Base-by-base conservation (phyloP, 1,139 yeast species). In the Debaryomyces subglobosus region DNA sequence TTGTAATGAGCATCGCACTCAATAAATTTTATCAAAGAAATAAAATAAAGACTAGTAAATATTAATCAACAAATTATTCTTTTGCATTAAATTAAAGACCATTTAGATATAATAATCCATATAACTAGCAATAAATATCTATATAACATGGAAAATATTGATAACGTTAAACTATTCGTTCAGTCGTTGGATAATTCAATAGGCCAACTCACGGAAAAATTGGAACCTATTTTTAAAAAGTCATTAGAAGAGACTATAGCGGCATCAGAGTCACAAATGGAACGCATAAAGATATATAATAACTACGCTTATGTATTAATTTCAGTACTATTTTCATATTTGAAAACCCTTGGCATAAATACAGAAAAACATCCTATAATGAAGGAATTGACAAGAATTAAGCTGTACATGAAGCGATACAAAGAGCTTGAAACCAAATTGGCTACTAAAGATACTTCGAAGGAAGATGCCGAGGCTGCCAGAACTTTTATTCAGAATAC, bases 351-450 rank as follows among this genome's bases (percentile, higher is more conserved):
- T 13, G 96, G 95, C 0, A 66, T 76, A 12, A 81, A 85, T 51
- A 78, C 87, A 0, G 72, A 73, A 15, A 65, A 68, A 3, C 89
- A 85, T 53, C 83, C 86, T 0, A 79, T 90, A 5, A 81, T 84
- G 84, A 72, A 74, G 23, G 97, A 91, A 63, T 72, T 91, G 46
- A 75, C 74, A 20, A 74, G 96, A 53, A 85, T 91, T 37, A 87
- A 86, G 63, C 64, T 75, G 13, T 86, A 85, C 58, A 86, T 89
- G 85, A 78, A 76, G 37, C 77, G 85, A 60, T 77, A 82, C 40
- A 81, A 84, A 53, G 71, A 68, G 7, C 65, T 77, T 2, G 79
- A 74, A 46, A 54, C 51, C 4, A 54, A 57, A 10, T 20, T 42
- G 16, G 29, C 43, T n/a, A 8, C 37, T 4, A 61, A 61, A 13